Conservation (phyloP, 2,329 filamentous ascomycete genomes). For the Aspergillus alliaceus region DNA sequence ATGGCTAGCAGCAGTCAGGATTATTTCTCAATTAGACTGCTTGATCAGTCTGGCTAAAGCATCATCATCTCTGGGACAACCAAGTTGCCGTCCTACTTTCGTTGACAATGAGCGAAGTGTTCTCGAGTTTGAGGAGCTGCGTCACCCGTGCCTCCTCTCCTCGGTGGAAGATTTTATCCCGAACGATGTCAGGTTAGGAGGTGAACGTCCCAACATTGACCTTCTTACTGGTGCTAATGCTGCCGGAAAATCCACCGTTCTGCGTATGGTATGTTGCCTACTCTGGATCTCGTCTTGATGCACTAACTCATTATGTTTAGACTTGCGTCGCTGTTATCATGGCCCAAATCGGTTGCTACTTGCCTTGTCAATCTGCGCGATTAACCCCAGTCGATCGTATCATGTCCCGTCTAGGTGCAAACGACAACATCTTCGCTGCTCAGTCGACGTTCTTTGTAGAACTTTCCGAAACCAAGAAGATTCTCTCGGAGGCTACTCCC, state of each 20-base stretch:
- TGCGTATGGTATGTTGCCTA: slow-evolving; percentile 75
- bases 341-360: slow-evolving; percentile 91
- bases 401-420: slow-evolving; percentile 96
- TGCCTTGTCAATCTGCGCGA: slow-evolving; percentile 77
- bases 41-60: slow-evolving; percentile 89
- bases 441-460: slow-evolving; percentile 99
- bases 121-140: slow-evolving; percentile 87
- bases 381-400: slow-evolving; percentile 94
- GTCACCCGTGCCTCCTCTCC: slow-evolving; percentile 91
- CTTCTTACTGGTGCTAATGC: slow-evolving; percentile 95
- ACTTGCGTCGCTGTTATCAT: slow-evolving; percentile 96
- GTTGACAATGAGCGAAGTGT: slow-evolving; percentile 80
- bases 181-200: slow-evolving; percentile 87
- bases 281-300: neutral
- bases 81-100: slow-evolving; percentile 86
- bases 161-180: slow-evolving; percentile 93
- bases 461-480: slow-evolving; percentile 96
- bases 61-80: slow-evolving; percentile 77
- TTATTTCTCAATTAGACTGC: slow-evolving; percentile 91
- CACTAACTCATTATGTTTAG: slow-evolving; percentile 45
- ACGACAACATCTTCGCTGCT: slow-evolving; percentile 98
- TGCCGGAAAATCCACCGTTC: slow-evolving; percentile 92
- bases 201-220: slow-evolving; percentile 77
- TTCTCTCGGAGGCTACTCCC: slow-evolving; percentile 87
- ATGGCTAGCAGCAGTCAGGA: slow-evolving; percentile 87